Conservation (phyloP, 345 rosid species). For the Clausena lansium region DNA sequence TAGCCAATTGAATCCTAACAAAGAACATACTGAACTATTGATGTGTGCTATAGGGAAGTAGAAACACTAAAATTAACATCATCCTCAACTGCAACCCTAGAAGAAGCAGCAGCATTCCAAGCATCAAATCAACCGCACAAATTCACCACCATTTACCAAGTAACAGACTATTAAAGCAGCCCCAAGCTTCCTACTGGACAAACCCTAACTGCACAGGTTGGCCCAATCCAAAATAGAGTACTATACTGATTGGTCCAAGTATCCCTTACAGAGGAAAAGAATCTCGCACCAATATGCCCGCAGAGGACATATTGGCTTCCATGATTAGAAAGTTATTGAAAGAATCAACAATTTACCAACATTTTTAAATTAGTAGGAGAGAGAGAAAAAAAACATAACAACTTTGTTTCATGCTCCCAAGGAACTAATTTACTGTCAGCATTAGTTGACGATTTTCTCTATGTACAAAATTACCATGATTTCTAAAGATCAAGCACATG, state of each 20-base stretch:
- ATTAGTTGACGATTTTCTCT: not conserved
- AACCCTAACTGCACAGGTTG: not conserved
- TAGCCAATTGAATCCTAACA: not conserved
- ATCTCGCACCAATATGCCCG: not conserved
- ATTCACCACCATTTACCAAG: not conserved
- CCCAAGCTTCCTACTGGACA: not conserved
- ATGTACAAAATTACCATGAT: not conserved
- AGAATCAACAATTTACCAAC: not conserved
- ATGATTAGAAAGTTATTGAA: not conserved
- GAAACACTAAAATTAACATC: not conserved
- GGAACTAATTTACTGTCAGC: not conserved
- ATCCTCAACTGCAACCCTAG: not conserved
- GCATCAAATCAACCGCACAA: too few relatives aligned
- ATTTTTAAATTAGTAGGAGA: not conserved
- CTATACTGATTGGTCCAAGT: not conserved
- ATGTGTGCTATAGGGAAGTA: not conserved
- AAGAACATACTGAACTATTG: not conserved
- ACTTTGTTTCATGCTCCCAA: not conserved
- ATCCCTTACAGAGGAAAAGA: not conserved
- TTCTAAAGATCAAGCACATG: not conserved
- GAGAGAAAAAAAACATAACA: not conserved
- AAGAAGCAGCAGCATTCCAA: not conserved
- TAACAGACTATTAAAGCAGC: not conserved
- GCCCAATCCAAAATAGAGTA: not conserved
- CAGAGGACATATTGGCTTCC: not conserved